Base-by-base conservation (phyloP, 495 filamentous ascomycete genomes). In the Talaromyces thailandensis region DNA sequence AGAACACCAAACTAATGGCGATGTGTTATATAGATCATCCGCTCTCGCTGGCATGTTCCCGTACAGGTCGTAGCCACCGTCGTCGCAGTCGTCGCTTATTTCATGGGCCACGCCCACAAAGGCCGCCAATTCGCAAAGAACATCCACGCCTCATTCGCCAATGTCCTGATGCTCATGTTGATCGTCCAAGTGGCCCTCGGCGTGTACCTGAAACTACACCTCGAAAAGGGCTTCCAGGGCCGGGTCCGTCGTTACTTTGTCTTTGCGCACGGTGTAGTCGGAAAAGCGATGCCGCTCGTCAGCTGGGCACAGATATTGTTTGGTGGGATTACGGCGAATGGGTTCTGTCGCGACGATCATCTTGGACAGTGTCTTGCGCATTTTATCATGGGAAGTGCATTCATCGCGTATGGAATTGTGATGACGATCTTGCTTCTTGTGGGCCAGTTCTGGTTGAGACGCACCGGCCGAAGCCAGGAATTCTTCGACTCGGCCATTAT, bases 321-420 rank as follows among this genome's bases (percentile, higher is more conserved):
- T 73, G 94, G 94, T 29, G 95, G 94, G 8, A 96, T 98, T 67
- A 91, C 93, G 1, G 82, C 90, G 48, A 76, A 96, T 62, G 94
- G 94, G n/a, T 98, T 96, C 77, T 98, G 94, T 71, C 87, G 88
- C 58, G 92, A 79, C 25, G 94, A 98, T 57, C 94, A 98, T 71
- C 68, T 91, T 18, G 93, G 93, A 6, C 95, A 98, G 76, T 98
- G 94, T 75, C 75, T 91, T 28, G 95, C 94, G 31, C 94, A 98
- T 73, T 98, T 98, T 70, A 98, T 98, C 70, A 98, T 98, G 95
- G 94, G 94, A 21, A 89, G 88, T 63, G 93, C 93, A 2, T 98
- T 98, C 73, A 96, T 98, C 64, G 94, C 82, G 52, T 98, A 98
- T 69, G 94, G 91, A 18, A 89, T 97, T 56, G 69, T 93, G 56